A percentile compares a stretch with the other conserved stretches of the same genome.
These are phyloP conservation scores for Carallia brachiata DNA, from an alignment of 345 rosid species.

Conservation along the genomic window DNA sequence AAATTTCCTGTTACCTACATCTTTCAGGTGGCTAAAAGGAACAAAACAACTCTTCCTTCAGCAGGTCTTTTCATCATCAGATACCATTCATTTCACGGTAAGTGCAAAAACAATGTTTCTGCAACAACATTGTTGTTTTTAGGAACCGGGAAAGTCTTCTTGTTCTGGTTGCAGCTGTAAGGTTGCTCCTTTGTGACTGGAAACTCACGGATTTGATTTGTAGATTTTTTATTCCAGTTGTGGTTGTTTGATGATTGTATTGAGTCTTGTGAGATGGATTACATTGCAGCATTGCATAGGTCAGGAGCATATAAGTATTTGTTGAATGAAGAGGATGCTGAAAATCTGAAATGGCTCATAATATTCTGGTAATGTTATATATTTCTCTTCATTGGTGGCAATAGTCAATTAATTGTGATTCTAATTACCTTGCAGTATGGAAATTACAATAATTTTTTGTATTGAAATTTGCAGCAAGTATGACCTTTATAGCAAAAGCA, in stretches of 20 bases:
- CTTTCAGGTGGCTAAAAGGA: conserved; percentile 57
- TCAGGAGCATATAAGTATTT: conserved; percentile 44
- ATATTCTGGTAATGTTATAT: conserved; percentile 36
- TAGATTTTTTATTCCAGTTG: too few species aligned
- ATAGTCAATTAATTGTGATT: neutral
- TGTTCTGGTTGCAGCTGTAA: too few species aligned
- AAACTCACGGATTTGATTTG: too few species aligned
- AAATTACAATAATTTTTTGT: neutral
- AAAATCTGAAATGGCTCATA: conserved; percentile 49
- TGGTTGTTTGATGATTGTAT: too few species aligned
- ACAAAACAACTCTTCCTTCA: conserved; percentile 54
- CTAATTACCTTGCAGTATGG: neutral
- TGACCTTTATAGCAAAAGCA: conserved; percentile 69
- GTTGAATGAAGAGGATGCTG: conserved; percentile 49
- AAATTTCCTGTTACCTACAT: too few species aligned
- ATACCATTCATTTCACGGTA: conserved; percentile 70
- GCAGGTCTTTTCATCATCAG: conserved; percentile 66
- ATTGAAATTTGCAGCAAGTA: conserved; percentile 42
- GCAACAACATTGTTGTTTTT: neutral
- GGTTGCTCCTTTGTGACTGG: too few species aligned
- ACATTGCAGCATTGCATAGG: conserved; percentile 44
- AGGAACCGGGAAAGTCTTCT: too few species aligned
- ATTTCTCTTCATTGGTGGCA: neutral
- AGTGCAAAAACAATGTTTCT: neutral
- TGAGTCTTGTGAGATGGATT: neutral